Base-by-base conservation (phyloP, 2,329 filamentous ascomycete species). In the Pseudopithomyces chartarum region DNA sequence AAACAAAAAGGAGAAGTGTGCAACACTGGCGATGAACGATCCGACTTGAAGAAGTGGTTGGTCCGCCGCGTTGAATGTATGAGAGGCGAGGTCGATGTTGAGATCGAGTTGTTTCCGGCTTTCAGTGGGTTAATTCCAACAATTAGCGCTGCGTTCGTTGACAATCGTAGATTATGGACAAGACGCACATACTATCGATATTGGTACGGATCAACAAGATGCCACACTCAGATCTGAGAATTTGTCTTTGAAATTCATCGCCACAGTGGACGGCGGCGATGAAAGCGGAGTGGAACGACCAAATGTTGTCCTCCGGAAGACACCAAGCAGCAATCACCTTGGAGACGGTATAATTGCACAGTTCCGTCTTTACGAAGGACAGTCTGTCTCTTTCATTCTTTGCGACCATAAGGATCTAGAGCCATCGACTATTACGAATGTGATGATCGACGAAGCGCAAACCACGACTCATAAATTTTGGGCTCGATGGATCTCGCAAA, bases 21-120 rank as follows among this genome's bases (percentile, higher is more conserved):
- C 39, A 55, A 55, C 22, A n/a, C 6, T 13, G 10, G 20, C 11
- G 54, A 64, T 5, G 67, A 71, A 22, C 62, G 68, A 19, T 49
- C 61, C 2, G 67, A 69, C 56, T 79, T 91, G 59, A 90, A 89
- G 78, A 85, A 84, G 69, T 90, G 87, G 88, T 77, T 92, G 23
- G 84, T 91, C 19, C 80, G 90, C 47, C 83, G 89, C 53, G 85
- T 90, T 1, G 89, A 91, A 70, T 92, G 90, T 64, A 86, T 90
- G 63, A 84, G 90, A 43, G 89, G 90, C 15, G 75, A 78, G 1
- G 80, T 91, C 68, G 82, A 85, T 46, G 76, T 92, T 22, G 82
- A 90, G 45, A 79, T 92, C 8, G 87, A 91, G 61, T 79, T 92
- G 12, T 91, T 91, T 62, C 90, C 90, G 38, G 71, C 70, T 7